Evolutionary conservation across 768 basidiomycete species (phyloP).

Genomic region (Hygrophoropsis aurantiaca): DNA sequence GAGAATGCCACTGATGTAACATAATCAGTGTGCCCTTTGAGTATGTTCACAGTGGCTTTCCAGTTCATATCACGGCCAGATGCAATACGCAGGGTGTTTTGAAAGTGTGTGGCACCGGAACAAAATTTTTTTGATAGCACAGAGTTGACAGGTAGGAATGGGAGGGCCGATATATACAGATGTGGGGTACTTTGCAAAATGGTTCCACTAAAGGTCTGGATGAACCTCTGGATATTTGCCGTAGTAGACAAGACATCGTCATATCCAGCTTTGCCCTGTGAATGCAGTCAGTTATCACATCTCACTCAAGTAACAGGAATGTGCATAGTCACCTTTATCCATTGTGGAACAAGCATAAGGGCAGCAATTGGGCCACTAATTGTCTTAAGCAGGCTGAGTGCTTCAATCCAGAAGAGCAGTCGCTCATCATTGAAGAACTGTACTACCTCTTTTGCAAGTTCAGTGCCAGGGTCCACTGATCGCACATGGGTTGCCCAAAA

Average conservation of each 20-base stretch:
- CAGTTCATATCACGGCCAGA: no score
- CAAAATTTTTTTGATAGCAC: no score
- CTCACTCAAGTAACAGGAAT: no score
- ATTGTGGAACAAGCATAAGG: neutral
- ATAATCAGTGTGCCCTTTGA: neutral
- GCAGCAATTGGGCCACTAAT: neutral
- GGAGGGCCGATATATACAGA: neutral
- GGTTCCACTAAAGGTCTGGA: neutral
- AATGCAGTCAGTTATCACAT: no score
- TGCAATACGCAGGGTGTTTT: no score
- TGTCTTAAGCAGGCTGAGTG: conserved; percentile 1
- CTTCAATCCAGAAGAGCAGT: conserved; percentile 9
- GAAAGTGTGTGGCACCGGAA: no score
- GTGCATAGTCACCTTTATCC: neutral
- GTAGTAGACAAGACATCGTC: neutral
- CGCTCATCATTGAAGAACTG: conserved; percentile 3
- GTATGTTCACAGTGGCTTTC: no score
- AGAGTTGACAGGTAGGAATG: conserved; percentile 1
- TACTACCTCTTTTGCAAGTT: neutral
- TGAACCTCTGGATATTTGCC: no score
- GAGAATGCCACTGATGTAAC: conserved; percentile 1
- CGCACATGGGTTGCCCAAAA: conserved; percentile 10
- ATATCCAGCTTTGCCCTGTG: neutral
- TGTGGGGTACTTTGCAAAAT: conserved; percentile 2
- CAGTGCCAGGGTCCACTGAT: neutral